A percentile compares a stretch with the other conserved stretches of the same genome.
Conservation (phyloP, 2,329 filamentous ascomycete species). For the Colletotrichum cereale region DNA sequence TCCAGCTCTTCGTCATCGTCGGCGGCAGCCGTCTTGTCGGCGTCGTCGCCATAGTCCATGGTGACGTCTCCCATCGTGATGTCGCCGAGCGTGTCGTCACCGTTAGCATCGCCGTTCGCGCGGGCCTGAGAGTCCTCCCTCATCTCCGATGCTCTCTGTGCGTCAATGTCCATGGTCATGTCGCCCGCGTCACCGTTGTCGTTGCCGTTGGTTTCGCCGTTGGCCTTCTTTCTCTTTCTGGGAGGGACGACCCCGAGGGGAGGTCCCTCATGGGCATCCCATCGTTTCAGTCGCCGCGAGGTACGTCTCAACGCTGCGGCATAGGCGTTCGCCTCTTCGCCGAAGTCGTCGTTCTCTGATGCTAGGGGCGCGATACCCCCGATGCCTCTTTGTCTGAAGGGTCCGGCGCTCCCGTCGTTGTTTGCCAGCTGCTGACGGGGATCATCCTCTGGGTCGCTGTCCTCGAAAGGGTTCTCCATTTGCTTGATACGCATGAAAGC, state of each 20-base stretch:
- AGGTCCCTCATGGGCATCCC: conserved; percentile 67
- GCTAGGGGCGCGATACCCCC: conserved; percentile 74
- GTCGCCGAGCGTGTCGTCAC: conserved; percentile 50
- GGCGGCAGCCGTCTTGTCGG: conserved; percentile 42
- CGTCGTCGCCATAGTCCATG: conserved; percentile 65
- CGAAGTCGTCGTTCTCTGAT: conserved; percentile 78
- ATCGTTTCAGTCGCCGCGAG: conserved; percentile 75
- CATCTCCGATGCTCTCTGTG: conserved; percentile 47
- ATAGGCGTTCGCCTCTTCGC: conserved; percentile 78
- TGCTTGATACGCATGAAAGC: conserved; percentile 73
- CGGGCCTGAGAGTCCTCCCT: conserved; percentile 32
- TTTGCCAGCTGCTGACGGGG: conserved; percentile 48
- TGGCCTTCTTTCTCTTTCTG: conserved; percentile 55
- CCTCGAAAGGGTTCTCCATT: conserved; percentile 67
- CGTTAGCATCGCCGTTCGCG: conserved; percentile 53
- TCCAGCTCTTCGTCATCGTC: conserved; percentile 55
- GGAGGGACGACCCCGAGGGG: conserved; percentile 62
- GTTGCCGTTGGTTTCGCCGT: conserved; percentile 35
- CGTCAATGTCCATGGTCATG: conserved; percentile 45
- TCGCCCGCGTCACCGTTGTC: conserved; percentile 41
- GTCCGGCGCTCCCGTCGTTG: conserved; percentile 48
- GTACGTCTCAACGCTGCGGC: conserved; percentile 74
- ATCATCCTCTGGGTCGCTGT: conserved; percentile 71
- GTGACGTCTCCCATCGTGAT: conserved; percentile 53
- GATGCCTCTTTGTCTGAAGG: conserved; percentile 69